Conservation (phyloP, 441 rosid species). For the Rhodomyrtus psidioides region DNA sequence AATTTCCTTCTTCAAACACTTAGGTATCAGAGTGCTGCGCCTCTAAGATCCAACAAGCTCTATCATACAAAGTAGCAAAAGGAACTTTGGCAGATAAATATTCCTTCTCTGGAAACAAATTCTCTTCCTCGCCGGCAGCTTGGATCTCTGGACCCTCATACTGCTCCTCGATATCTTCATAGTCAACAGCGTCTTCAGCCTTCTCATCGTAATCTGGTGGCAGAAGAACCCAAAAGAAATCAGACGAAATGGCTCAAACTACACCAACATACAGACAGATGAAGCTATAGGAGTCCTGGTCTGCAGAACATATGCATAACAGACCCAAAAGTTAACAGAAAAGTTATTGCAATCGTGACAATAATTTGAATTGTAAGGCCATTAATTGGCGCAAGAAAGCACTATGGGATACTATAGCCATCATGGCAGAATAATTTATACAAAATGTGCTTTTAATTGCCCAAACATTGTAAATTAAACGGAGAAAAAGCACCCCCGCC, state of each 20-base stretch:
- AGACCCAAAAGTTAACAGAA: background rate
- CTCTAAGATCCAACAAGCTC: no score
- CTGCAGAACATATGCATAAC: background rate
- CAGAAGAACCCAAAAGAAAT: constrained; percentile 23
- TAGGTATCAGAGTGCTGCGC: no score
- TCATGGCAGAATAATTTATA: background rate
- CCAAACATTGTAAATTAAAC: background rate
- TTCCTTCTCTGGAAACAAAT: constrained; percentile 66
- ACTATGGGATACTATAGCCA: background rate
- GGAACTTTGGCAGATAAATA: constrained; percentile 54
- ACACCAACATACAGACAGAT: background rate
- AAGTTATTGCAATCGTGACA: background rate
- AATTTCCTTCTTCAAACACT: no score
- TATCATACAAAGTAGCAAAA: constrained; percentile 30
- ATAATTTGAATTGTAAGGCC: background rate
- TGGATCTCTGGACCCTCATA: constrained; percentile 94
- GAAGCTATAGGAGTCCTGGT: background rate
- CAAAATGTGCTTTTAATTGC: background rate
- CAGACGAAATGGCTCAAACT: constrained; percentile 11
- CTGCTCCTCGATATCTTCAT: constrained; percentile 93
- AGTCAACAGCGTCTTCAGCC: constrained; percentile 95
- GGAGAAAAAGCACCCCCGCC: background rate
- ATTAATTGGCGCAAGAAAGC: background rate
- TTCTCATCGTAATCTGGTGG: constrained; percentile 78
- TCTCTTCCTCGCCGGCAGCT: constrained; percentile 75